Conservation (phyloP, 441 rosid genomes). For the Flueggea neowawraea region DNA sequence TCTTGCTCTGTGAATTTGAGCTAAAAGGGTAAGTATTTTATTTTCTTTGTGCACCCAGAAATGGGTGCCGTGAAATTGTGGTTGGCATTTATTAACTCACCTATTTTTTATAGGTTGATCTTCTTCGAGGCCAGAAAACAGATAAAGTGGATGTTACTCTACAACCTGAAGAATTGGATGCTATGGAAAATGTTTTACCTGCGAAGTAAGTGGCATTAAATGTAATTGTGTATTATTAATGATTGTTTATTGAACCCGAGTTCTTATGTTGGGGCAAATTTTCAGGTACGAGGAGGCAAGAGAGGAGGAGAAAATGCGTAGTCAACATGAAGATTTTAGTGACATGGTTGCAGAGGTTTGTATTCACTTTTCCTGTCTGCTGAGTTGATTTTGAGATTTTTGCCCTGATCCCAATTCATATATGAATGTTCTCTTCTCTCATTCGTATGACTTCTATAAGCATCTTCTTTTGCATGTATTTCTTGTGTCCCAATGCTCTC, state of each 20-base stretch:
- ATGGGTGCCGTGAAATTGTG: too few species aligned
- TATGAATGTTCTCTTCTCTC: neutral
- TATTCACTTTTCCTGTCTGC: neutral
- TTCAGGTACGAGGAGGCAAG: slow-evolving; percentile 95
- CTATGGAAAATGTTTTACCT: slow-evolving; percentile 84
- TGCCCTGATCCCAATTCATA: neutral
- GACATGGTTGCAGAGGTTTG: slow-evolving; percentile 99
- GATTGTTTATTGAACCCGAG: neutral
- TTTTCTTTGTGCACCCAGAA: neutral
- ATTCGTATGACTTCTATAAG: neutral
- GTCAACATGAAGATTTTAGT: slow-evolving; percentile 90
- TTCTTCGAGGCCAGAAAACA: slow-evolving; percentile 89
- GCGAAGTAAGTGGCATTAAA: slow-evolving; percentile 66
- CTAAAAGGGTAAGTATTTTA: neutral
- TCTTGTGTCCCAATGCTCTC: too few species aligned
- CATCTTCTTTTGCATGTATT: too few species aligned
- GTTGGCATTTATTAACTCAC: too few species aligned
- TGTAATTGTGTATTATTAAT: neutral
- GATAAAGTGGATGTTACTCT: slow-evolving; percentile 90
- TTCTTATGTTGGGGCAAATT: slow-evolving; percentile 10
- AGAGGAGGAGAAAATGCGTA: slow-evolving; percentile 91
- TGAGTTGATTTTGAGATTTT: neutral
- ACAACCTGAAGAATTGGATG: slow-evolving; percentile 94
- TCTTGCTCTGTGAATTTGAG: too few species aligned
- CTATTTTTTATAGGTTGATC: slow-evolving; percentile 55